These are phyloP conservation scores for Catharanthus roseus DNA, from an alignment of 257 asterid genomes.

Conservation along the genomic window DNA sequence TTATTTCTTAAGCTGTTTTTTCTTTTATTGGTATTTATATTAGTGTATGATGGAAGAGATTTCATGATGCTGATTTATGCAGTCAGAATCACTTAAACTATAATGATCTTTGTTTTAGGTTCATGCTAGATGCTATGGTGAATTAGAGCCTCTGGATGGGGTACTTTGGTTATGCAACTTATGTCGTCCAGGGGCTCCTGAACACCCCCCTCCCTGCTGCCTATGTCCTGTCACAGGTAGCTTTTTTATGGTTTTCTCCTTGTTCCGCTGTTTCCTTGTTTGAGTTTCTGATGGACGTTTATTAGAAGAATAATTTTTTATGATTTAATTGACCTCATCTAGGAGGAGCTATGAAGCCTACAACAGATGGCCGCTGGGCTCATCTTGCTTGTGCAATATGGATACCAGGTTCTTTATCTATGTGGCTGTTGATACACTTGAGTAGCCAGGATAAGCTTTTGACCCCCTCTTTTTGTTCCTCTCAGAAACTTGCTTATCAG, in stretches of 20 bases:
- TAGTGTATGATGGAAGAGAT: neutral
- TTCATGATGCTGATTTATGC: conserved; percentile 1
- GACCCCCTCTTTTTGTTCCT: conserved; percentile 9
- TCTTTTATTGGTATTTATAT: neutral
- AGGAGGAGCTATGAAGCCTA: conserved; percentile 99
- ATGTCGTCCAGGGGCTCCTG: conserved; percentile 95
- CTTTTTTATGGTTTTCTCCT: conserved; percentile 7
- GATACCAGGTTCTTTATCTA: conserved; percentile 75
- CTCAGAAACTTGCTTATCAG: conserved; percentile 91
- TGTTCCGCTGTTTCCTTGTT: conserved; percentile 10
- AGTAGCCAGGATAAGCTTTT: conserved; percentile 5
- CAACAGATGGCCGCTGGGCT: conserved; percentile 99
- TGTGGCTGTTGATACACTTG: neutral
- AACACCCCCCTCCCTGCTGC: conserved; percentile 74
- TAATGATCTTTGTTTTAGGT: conserved; percentile 55
- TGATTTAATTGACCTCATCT: conserved; percentile 19
- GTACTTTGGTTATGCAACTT: conserved; percentile 96
- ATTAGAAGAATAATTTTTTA: neutral
- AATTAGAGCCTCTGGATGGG: conserved; percentile 72
- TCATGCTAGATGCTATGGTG: conserved; percentile 98
- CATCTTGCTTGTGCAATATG: conserved; percentile 99
- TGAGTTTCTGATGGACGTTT: neutral
- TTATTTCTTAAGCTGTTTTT: neutral
- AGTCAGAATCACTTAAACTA: conserved; percentile 3
- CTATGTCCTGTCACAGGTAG: conserved; percentile 91